Conservation (phyloP, 176 grass and related monocot genomes). For the Lolium perenne region DNA sequence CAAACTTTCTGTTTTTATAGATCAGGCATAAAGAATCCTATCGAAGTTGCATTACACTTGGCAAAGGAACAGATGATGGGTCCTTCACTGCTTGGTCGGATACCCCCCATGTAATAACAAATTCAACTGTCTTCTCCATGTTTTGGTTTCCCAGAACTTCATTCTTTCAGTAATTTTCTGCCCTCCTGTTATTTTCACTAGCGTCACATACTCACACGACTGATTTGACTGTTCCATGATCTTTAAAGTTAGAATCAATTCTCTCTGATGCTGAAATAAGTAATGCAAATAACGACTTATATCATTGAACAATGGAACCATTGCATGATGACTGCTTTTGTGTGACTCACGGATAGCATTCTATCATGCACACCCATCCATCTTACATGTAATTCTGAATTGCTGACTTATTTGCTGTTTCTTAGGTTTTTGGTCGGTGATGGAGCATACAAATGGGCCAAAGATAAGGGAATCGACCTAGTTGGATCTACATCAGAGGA, state of each 20-base stretch:
- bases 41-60: conserved; percentile 69
- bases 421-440: conserved; percentile 92
- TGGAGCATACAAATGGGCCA: conserved; percentile 80
- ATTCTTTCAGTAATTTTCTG: conserved; percentile 28
- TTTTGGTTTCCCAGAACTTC: background rate
- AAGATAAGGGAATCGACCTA: conserved; percentile 71
- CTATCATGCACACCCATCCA: background rate
- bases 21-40: conserved; percentile 94
- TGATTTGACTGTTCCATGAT: conserved; percentile 3
- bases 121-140: conserved; percentile 10
- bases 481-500: conserved; percentile 48
- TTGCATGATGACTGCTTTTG: conserved; percentile 12
- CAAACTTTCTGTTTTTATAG: conserved; percentile 67
- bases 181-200: background rate
- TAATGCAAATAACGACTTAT: conserved; percentile 21
- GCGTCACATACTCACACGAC: background rate
- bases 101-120: conserved; percentile 94
- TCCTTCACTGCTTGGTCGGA: conserved; percentile 80
- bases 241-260: conserved; percentile 10
- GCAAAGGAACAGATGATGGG: conserved; percentile 81
- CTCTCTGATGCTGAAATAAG: conserved; percentile 8
- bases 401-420: conserved; percentile 11
- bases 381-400: conserved; percentile 21
- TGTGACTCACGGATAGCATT: background rate
- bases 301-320: conserved; percentile 20